phyloP scores from a whole-genome alignment of 768 basidiomycete genomes.

The Roridomyces roridus region DNA sequence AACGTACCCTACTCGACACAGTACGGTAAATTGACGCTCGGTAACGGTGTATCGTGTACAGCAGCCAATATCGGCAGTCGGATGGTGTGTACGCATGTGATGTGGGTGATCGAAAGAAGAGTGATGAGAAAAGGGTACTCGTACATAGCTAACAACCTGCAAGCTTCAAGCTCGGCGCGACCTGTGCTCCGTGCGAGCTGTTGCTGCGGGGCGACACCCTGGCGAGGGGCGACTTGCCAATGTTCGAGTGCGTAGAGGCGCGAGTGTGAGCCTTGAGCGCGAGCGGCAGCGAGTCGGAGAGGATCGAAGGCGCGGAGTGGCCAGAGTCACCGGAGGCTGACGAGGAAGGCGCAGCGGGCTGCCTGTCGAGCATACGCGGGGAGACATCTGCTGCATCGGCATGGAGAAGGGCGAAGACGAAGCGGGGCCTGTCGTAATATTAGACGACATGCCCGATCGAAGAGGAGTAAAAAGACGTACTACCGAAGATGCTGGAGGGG shows the following conservation, averaged over 20 bases:
- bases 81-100: too few relatives aligned
- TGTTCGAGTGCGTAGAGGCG: too few relatives aligned
- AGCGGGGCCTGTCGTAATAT: conserved; percentile 9
- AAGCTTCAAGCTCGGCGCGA: conserved; percentile 1
- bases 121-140: too few relatives aligned
- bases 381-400: conserved; percentile 48
- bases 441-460: too few relatives aligned
- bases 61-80: too few relatives aligned
- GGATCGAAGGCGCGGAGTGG: too few relatives aligned
- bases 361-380: conserved; percentile 66
- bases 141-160: conserved; percentile 18
- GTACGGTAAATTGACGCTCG: too few relatives aligned
- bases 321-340: neutral
- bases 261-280: too few relatives aligned
- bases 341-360: conserved; percentile 29
- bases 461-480: conserved; percentile 4
- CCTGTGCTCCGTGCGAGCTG: conserved; percentile 7
- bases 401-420: conserved; percentile 38
- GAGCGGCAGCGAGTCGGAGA: too few relatives aligned
- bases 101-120: too few relatives aligned
- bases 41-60: too few relatives aligned
- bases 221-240: neutral
- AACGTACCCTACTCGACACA: too few relatives aligned
- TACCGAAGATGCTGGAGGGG: conserved; percentile 1
- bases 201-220: neutral